Evolutionary conservation across 441 rosid genomes (phyloP).

Genomic region (Mallotus repandus): DNA sequence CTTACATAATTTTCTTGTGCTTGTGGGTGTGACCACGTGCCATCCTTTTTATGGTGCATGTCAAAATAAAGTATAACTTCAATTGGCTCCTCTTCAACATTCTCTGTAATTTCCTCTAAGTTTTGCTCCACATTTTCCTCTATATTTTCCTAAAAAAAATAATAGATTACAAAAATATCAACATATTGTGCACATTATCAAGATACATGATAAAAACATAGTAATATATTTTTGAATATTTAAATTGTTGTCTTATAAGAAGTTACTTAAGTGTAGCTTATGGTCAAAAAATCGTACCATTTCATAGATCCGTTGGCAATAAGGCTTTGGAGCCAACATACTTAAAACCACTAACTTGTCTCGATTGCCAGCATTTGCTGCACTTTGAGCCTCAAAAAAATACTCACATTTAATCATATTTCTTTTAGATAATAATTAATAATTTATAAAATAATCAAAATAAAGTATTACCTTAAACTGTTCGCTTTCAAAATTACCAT

Average conservation of each 20-base stretch:
- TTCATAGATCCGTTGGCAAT: not conserved
- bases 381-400: not conserved
- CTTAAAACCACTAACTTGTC: not conserved
- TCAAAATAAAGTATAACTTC: not conserved
- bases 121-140: not conserved
- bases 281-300: not conserved
- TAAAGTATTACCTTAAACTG: not conserved
- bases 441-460: not conserved
- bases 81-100: not conserved
- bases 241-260: too few relatives aligned
- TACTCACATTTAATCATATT: not conserved
- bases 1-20: constrained; percentile 5
- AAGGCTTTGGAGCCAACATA: not conserved
- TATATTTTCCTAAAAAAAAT: not conserved
- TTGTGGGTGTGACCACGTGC: not conserved
- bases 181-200: too few relatives aligned
- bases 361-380: not conserved
- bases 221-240: too few relatives aligned
- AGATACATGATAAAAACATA: too few relatives aligned
- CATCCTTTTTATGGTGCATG: not conserved
- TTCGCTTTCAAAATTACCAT: not conserved
- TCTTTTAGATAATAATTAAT: not conserved
- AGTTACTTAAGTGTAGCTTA: too few relatives aligned
- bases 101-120: not conserved
- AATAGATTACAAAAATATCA: too few relatives aligned